Conservation (phyloP, 768 basidiomycete genomes). For the Rhodotorula kratochvilovae region DNA sequence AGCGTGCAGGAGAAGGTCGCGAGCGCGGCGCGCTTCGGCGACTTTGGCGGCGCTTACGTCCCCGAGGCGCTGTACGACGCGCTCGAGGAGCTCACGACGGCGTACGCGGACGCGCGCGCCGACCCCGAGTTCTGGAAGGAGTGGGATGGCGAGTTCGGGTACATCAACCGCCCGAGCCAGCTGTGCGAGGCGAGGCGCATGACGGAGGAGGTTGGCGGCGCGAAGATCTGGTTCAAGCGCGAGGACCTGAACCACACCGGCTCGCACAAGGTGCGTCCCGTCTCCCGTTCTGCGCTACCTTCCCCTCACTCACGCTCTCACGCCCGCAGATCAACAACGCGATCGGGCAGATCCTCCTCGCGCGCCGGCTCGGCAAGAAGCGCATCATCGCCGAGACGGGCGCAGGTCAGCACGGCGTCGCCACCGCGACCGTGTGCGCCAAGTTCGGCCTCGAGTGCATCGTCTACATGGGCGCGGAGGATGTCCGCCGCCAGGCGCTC, state of each 20-base stretch:
- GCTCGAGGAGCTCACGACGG: constrained; percentile 77
- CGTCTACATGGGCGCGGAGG: constrained; percentile 97
- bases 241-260: constrained; percentile 97
- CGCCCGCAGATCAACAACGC: constrained; percentile 82
- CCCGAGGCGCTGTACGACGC: constrained; percentile 94
- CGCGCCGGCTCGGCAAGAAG: constrained; percentile 87
- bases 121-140: constrained; percentile 93
- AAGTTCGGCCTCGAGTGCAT: constrained; percentile 92
- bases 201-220: constrained; percentile 83
- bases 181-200: constrained; percentile 86
- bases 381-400: constrained; percentile 98
- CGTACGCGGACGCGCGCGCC: constrained; percentile 75
- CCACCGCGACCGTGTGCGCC: constrained; percentile 96
- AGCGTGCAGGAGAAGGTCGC: constrained; percentile 15
- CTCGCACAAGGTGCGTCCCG: constrained; percentile 67
- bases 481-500: constrained; percentile 88
- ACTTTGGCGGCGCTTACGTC: constrained; percentile 96
- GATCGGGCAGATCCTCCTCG: constrained; percentile 89
- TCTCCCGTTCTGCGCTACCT: neutral
- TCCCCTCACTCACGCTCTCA: constrained; percentile 44
- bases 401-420: constrained; percentile 97
- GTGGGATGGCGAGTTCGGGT: constrained; percentile 76
- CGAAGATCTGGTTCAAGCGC: constrained; percentile 95
- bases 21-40: constrained; percentile 69
- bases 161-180: constrained; percentile 91